A percentile compares a stretch with the other conserved stretches of the same genome.
Conservation (phyloP, 139 green algal species). For the Monoraphidium neglectum region DNA sequence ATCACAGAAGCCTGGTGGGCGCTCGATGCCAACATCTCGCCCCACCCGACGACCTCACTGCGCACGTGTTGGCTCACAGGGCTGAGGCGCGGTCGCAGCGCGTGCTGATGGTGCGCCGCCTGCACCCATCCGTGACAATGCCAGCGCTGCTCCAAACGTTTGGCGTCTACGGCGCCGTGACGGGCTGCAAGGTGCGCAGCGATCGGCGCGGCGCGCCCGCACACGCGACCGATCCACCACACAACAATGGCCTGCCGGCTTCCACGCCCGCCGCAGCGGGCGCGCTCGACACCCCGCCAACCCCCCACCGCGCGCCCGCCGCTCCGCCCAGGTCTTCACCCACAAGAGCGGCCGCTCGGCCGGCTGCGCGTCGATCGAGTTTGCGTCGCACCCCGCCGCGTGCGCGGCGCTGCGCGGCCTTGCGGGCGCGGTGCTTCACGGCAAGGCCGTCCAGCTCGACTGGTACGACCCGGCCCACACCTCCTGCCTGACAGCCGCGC, state of each 20-base stretch:
- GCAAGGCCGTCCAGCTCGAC: constrained; percentile 23
- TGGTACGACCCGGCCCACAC: constrained; percentile 21
- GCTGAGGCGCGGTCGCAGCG: constrained; percentile 2
- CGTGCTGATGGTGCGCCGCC: constrained; percentile 22
- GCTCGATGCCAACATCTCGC: too few relatives aligned
- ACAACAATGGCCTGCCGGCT: too few relatives aligned
- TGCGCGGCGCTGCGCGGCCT: constrained; percentile 1
- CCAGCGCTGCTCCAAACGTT: constrained; percentile 21
- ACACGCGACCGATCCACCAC: too few relatives aligned
- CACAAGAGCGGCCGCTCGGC: constrained; percentile 36
- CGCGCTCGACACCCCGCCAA: too few relatives aligned
- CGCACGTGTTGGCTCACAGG: constrained; percentile 13
- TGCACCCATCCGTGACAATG: constrained; percentile 35
- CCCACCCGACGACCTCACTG: too few relatives aligned
- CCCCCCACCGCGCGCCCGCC: too few relatives aligned
- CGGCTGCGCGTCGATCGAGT: constrained; percentile 33
- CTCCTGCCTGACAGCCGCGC: too few relatives aligned
- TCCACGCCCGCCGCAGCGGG: too few relatives aligned
- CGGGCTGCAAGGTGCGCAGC: constrained; percentile 29
- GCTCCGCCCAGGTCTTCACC: constrained; percentile 22
- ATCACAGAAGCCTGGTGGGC: too few relatives aligned
- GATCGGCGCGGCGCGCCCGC: too few relatives aligned
- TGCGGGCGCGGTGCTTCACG: constrained; percentile 13
- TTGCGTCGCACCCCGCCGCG: constrained; percentile 12
- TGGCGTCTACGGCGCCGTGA: constrained; percentile 11